Evolutionary conservation across 2,329 filamentous ascomycete genomes (phyloP), one percentile per base, ranked within the genome.

Genomic region (Phaeosphaeria sp.): DNA sequence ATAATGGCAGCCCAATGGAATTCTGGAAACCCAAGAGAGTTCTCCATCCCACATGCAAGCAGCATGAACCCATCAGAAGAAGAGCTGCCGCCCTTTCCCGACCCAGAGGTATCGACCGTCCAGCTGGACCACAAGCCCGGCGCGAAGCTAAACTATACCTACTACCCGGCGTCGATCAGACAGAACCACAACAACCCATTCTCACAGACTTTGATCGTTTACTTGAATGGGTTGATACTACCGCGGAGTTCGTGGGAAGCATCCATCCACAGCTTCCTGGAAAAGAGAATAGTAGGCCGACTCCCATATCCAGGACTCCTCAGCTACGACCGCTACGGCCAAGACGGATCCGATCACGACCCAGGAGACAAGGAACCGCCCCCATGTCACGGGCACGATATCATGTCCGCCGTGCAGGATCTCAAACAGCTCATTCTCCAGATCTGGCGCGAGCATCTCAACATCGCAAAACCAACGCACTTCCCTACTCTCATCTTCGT

Each of bases 311-410:
- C 81, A 1, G 74, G 76, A 15, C 68, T 87, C 18, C 74, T 87
- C 3, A 81, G 80, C 46, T 87, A 87, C 60, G 85, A 87, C 69
- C 83, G 85, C 43, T 87, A 82, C 62, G 85, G 85, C 9, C 85
- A 87, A 68, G 85, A 84, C 10, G 80, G 75, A 64, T 81, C 68
- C 48, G 83, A 84, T n/a, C 68, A 72, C 2, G 83, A 86, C 49
- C 80, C 74, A 15, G 60, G 63, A 41, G 74, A 77, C 48, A 53
- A 58, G 44, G 62, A 78, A 9, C 66, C 65, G 15, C 71, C 66
- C 2, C 70, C 72, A 21, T 73, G 71, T 30, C 77, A 85, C 54
- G 82, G 79, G 6, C 84, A 87, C 60, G 82, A 85, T 60, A 72
- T 77, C 6, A 70, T 74, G 33, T 77, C 78, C 27, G 80, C 78